A percentile compares a stretch with the other conserved stretches of the same genome.
phyloP scores from a whole-genome alignment of 306 rosid genomes.

The Inga laurina region DNA sequence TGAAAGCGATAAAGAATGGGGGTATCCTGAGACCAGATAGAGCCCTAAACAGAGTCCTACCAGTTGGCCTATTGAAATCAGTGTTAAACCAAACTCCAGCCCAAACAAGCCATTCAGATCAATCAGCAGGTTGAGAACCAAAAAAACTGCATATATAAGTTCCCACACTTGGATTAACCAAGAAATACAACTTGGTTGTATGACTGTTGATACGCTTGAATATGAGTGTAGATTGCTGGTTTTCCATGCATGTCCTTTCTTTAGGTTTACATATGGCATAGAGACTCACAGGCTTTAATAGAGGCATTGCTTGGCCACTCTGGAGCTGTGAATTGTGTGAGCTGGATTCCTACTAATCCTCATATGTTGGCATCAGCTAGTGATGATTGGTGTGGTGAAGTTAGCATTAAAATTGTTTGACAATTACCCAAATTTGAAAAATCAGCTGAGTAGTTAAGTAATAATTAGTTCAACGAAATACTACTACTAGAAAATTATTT shows the following conservation, averaged over 20 bases:
- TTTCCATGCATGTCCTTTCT: constrained; percentile 27
- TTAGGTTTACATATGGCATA: constrained; percentile 92
- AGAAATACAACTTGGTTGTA: too few relatives aligned
- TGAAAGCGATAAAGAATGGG: too few relatives aligned
- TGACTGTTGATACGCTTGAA: too few relatives aligned
- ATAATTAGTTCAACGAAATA: not conserved
- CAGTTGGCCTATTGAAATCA: too few relatives aligned
- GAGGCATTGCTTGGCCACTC: constrained; percentile 86
- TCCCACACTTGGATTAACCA: too few relatives aligned
- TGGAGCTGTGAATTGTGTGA: constrained; percentile 91
- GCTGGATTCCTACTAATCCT: constrained; percentile 92
- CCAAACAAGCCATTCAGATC: too few relatives aligned
- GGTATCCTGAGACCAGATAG: too few relatives aligned
- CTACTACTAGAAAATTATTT: not conserved
- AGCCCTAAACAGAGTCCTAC: too few relatives aligned
- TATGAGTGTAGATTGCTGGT: constrained; percentile 5
- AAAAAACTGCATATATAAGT: too few relatives aligned
- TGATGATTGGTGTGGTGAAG: constrained; percentile 49
- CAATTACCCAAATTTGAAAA: not conserved
- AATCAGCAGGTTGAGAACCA: too few relatives aligned
- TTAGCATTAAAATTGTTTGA: not conserved
- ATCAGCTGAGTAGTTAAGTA: not conserved
- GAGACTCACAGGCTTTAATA: constrained; percentile 72
- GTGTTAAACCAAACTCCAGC: too few relatives aligned
- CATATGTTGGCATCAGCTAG: constrained; percentile 97